These are phyloP conservation scores for Lachancea quebecensis DNA, from an alignment of 805 yeast genomes.

Conservation along the genomic window DNA sequence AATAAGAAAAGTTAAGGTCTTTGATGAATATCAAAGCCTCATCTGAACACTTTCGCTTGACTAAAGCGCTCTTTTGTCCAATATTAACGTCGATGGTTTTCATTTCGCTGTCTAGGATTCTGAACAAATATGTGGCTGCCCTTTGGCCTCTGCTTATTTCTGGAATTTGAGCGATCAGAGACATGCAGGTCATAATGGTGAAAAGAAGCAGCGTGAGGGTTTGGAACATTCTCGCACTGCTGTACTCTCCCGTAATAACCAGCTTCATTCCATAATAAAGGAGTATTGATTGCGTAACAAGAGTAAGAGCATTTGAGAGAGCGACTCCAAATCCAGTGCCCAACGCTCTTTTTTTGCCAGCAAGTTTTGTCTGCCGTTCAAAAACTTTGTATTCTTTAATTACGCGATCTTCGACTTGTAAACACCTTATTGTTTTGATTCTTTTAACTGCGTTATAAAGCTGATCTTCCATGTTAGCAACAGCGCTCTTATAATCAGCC, in stretches of 20 bases:
- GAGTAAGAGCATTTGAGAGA: conserved; percentile 43
- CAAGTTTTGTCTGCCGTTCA: conserved; percentile 28
- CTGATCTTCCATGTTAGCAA: conserved; percentile 48
- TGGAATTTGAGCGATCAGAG: conserved; percentile 61
- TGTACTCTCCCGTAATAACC: conserved; percentile 52
- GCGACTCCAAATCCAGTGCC: conserved; percentile 65
- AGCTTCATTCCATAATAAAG: conserved; percentile 72
- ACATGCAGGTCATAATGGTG: conserved; percentile 58
- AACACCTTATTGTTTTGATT: conserved; percentile 55
- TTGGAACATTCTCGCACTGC: conserved; percentile 51
- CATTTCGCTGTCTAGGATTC: conserved; percentile 27
- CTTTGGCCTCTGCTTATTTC: conserved; percentile 73
- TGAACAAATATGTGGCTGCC: conserved; percentile 51
- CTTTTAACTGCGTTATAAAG: conserved; percentile 48
- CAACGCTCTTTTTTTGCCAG: conserved; percentile 48
- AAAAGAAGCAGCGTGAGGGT: conserved; percentile 69
- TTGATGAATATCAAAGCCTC: conserved; percentile 36
- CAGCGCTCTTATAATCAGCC: conserved; percentile 47
- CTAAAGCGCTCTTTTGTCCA: background rate
- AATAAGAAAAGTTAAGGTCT: conserved; percentile 46
- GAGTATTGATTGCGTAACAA: conserved; percentile 63
- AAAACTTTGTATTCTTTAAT: conserved; percentile 28
- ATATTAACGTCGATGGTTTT: conserved; percentile 7
- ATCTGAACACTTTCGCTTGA: background rate
- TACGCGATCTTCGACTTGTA: conserved; percentile 49